Conservation (phyloP, 805 yeast genomes). For the Danielia reshetovae region DNA sequence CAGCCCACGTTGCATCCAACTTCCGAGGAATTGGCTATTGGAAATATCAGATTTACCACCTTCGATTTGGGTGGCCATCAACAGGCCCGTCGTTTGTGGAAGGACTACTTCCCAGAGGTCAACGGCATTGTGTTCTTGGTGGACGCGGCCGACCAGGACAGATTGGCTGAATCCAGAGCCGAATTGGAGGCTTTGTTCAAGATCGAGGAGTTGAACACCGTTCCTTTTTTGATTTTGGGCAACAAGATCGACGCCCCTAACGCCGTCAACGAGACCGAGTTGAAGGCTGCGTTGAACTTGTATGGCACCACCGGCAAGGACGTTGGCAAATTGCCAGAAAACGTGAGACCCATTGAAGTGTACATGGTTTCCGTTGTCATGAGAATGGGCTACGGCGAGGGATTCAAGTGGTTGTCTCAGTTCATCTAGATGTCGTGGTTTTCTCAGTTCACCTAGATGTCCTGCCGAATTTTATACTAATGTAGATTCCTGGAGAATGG, state of each 20-base stretch:
- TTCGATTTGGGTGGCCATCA: conserved; percentile 98
- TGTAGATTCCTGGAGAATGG: no score
- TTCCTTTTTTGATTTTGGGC: conserved; percentile 92
- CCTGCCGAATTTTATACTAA: no score
- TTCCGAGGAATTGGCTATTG: conserved; percentile 95
- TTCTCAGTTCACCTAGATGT: no score
- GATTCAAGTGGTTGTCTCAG: conserved; percentile 97
- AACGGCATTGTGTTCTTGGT: conserved; percentile 95
- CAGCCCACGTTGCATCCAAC: conserved; percentile 99
- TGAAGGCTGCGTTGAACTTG: conserved; percentile 85
- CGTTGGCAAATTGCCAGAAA: conserved; percentile 60
- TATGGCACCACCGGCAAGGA: conserved; percentile 86
- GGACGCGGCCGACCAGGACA: conserved; percentile 94
- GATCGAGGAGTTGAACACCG: conserved; percentile 84
- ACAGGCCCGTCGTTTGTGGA: conserved; percentile 99
- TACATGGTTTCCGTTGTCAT: conserved; percentile 97
- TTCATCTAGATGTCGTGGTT: conserved; percentile 52
- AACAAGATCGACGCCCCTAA: conserved; percentile 93
- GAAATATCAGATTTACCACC: conserved; percentile 94
- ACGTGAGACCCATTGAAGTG: conserved; percentile 88
- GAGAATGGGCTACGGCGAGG: conserved; percentile 99
- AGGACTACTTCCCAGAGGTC: conserved; percentile 98
- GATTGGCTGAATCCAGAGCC: conserved; percentile 91
- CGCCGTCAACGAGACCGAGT: conserved; percentile 93
- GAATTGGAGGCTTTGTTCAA: conserved; percentile 91